Percentiles rank a stretch among this genome's conserved stretches.
Conservation (phyloP, 2,329 filamentous ascomycete species). For the Diaporthe vaccinii region DNA sequence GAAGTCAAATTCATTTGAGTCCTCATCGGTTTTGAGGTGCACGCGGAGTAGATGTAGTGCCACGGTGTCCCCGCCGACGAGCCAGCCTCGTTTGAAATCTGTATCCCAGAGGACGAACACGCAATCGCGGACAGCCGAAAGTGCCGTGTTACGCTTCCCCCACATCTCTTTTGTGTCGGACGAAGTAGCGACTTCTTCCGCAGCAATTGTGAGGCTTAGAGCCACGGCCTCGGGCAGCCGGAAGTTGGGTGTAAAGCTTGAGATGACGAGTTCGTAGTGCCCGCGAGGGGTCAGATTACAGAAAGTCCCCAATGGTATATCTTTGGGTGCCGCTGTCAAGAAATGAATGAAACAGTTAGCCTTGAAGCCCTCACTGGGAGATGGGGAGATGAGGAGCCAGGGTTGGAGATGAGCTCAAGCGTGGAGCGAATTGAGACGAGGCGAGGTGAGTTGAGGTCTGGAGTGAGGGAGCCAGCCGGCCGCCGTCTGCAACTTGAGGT, state of each 20-base stretch:
- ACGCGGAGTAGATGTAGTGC: background rate
- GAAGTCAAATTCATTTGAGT: background rate
- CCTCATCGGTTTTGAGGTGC: background rate
- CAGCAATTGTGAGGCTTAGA: fast-evolving
- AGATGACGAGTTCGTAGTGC: background rate
- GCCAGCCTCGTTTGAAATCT: background rate
- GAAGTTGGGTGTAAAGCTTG: background rate
- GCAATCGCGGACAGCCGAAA: background rate
- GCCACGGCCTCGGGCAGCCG: fast-evolving
- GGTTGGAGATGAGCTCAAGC: background rate
- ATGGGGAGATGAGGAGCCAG: background rate
- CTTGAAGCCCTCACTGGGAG: background rate
- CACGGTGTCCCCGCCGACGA: background rate
- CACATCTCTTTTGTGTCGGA: background rate
- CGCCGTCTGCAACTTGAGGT: background rate
- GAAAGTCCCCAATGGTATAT: background rate
- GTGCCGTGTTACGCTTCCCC: background rate
- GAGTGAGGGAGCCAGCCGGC: background rate
- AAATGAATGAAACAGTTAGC: background rate
- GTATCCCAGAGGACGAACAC: background rate
- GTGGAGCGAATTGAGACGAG: background rate
- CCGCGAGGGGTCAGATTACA: background rate
- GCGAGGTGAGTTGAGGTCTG: background rate
- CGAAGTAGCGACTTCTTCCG: background rate
- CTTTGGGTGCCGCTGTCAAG: background rate